A percentile compares a stretch with the other conserved stretches of the same genome.
These are phyloP conservation scores for Cryptococcus maquisensis DNA, from an alignment of 1,284 basidiomycete genomes.

Conservation along the genomic window DNA sequence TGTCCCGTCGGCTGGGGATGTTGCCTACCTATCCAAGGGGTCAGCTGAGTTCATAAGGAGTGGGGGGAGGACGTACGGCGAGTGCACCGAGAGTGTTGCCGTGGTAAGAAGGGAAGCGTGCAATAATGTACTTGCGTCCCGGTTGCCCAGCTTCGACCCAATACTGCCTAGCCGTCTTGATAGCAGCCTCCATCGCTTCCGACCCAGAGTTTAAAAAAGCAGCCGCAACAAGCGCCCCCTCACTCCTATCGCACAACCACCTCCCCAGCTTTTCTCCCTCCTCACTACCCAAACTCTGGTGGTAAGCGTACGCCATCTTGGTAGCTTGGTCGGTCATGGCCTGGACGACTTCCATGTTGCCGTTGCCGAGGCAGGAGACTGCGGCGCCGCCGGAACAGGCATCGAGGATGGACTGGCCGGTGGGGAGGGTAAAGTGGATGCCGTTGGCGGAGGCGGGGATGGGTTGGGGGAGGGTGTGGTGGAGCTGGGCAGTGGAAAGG, in stretches of 20 bases:
- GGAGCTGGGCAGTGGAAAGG: neutral
- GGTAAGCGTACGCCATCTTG: conserved; percentile 30
- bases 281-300: conserved; percentile 17
- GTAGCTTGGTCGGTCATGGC: conserved; percentile 23
- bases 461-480: conserved; percentile 11
- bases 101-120: conserved; percentile 72
- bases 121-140: conserved; percentile 70
- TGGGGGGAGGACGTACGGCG: conserved; percentile 16
- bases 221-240: conserved; percentile 23
- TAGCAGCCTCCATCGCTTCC: conserved; percentile 32
- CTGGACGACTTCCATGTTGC: conserved; percentile 56
- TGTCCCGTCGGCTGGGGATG: conserved; percentile 22
- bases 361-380: conserved; percentile 70
- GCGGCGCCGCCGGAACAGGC: conserved; percentile 65
- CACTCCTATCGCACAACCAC: conserved; percentile 18
- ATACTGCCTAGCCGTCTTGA: conserved; percentile 39
- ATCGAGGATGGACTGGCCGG: conserved; percentile 28
- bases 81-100: conserved; percentile 66
- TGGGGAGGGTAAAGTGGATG: conserved; percentile 20
- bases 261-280: conserved; percentile 22
- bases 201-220: conserved; percentile 31
- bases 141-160: conserved; percentile 62
- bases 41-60: neutral
- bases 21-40: conserved; percentile 18
- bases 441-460: conserved; percentile 14